phyloP scores from a whole-genome alignment of 2,329 filamentous ascomycete species.

The Pseudogymnoascus sp. region DNA sequence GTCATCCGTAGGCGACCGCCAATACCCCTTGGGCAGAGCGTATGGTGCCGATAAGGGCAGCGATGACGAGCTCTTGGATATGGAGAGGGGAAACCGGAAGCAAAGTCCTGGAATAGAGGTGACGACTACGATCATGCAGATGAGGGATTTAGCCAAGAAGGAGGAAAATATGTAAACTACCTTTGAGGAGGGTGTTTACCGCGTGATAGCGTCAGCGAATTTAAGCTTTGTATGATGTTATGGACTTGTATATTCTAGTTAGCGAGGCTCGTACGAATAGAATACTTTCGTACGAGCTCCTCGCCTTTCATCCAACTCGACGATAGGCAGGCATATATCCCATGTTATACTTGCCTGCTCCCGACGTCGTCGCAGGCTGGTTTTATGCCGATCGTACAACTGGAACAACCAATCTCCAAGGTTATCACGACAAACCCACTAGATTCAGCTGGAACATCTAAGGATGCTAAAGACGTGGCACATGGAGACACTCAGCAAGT shows the following conservation, averaged over 20 bases:
- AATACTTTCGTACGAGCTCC: neutral
- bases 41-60: neutral
- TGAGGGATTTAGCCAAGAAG: neutral
- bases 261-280: neutral
- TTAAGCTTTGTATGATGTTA: neutral
- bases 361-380: too few relatives aligned
- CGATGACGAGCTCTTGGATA: neutral
- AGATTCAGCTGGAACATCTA: too few relatives aligned
- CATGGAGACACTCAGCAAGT: too few relatives aligned
- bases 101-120: neutral
- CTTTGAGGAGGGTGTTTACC: neutral
- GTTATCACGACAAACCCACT: too few relatives aligned
- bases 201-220: neutral
- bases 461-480: too few relatives aligned
- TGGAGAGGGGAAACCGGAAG: neutral
- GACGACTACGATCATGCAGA: neutral
- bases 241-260: neutral
- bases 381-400: too few relatives aligned
- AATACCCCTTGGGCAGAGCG: neutral
- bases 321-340: neutral
- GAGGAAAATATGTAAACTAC: neutral
- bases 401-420: too few relatives aligned
- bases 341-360: neutral
- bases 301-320: neutral
- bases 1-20: neutral